These are phyloP conservation scores for Suhomyces maxii DNA, from an alignment of 1,139 yeast species.

Conservation along the genomic window DNA sequence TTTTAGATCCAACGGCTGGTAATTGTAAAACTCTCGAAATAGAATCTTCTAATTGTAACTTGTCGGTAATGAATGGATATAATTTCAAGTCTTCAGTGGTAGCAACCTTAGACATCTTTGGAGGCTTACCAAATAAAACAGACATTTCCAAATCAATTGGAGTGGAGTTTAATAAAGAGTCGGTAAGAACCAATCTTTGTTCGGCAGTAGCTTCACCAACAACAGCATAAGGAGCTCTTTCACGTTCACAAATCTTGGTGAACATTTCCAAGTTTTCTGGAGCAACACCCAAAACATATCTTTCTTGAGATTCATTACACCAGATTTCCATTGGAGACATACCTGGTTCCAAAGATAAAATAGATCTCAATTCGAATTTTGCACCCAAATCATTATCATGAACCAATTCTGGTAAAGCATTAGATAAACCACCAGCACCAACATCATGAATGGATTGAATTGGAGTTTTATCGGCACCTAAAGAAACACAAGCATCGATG, in stretches of 20 bases:
- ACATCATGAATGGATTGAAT: conserved; percentile 97
- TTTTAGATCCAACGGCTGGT: conserved; percentile 95
- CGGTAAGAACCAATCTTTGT: conserved; percentile 78
- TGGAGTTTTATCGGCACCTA: conserved; percentile 73
- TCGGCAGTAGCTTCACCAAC: conserved; percentile 94
- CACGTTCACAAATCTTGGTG: conserved; percentile 83
- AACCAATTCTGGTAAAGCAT: conserved; percentile 95
- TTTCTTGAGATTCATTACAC: conserved; percentile 99
- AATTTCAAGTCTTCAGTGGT: conserved; percentile 61
- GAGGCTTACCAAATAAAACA: conserved; percentile 95
- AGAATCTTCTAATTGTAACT: conserved; percentile 57
- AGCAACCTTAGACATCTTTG: conserved; percentile 87
- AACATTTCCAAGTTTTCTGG: conserved; percentile 74
- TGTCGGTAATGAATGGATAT: conserved; percentile 39
- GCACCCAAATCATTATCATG: conserved; percentile 98
- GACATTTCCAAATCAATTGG: conserved; percentile 98
- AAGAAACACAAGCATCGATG: conserved; percentile 86
- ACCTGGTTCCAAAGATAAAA: conserved; percentile 91
- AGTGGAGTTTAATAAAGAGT: conserved; percentile 68
- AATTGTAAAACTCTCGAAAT: conserved; percentile 78
- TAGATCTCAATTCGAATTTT: conserved; percentile 83
- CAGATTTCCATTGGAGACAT: conserved; percentile 99
- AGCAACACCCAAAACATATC: conserved; percentile 92
- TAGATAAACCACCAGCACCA: conserved; percentile 98
- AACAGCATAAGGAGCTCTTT: conserved; percentile 94